Percentiles rank a stretch among this genome's conserved stretches.
Evolutionary conservation across 1,284 basidiomycete species (phyloP).

Genomic region (Naganishia sp.): DNA sequence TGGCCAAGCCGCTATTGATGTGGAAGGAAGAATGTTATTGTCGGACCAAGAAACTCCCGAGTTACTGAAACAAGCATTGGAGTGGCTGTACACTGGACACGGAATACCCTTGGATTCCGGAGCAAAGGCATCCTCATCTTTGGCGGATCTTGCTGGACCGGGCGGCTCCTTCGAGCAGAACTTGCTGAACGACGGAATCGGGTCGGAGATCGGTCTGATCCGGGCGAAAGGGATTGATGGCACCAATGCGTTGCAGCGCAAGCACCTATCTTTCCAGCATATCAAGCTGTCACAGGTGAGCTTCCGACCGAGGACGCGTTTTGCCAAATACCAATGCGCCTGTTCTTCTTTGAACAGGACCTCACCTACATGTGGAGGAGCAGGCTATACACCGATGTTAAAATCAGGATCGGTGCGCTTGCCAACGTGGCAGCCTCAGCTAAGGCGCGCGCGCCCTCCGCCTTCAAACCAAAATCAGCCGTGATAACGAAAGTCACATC

Average conservation of each 20-base stretch:
- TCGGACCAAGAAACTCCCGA: constrained; percentile 69
- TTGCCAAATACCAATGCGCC: background rate
- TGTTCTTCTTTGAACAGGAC: constrained; percentile 60
- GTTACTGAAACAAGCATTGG: constrained; percentile 80
- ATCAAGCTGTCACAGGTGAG: constrained; percentile 63
- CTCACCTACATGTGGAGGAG: constrained; percentile 95
- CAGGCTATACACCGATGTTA: constrained; percentile 84
- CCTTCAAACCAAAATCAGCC: constrained; percentile 15
- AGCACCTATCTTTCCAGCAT: constrained; percentile 59
- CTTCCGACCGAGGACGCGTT: background rate
- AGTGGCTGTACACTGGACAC: constrained; percentile 85
- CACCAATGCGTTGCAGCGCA: constrained; percentile 42
- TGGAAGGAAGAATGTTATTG: constrained; percentile 56
- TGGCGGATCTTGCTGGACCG: background rate
- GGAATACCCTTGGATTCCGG: background rate
- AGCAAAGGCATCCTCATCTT: background rate
- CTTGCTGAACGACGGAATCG: constrained; percentile 42
- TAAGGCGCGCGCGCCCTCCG: constrained; percentile 1
- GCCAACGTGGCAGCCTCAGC: background rate
- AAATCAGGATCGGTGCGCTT: constrained; percentile 59
- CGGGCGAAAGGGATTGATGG: constrained; percentile 32
- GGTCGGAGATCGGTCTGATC: constrained; percentile 25
- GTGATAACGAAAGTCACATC: constrained; percentile 22
- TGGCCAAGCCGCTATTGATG: background rate
- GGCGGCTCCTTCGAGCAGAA: background rate